Percentiles rank a stretch among this genome's conserved stretches.
phyloP scores from a whole-genome alignment of 2,329 filamentous ascomycete genomes.

The Sclerotinia trifoliorum region DNA sequence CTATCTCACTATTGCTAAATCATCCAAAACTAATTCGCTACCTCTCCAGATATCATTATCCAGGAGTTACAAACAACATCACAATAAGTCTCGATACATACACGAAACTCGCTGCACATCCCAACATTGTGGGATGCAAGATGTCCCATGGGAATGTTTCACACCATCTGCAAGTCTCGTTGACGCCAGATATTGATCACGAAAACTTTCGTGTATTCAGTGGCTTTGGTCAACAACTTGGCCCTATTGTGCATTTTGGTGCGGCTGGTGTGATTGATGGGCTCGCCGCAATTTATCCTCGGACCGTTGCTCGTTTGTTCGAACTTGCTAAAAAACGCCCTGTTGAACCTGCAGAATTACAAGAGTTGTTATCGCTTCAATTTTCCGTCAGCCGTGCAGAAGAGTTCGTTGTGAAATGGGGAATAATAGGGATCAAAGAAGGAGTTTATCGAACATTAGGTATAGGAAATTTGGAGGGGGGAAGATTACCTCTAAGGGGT shows the following conservation, averaged over 20 bases:
- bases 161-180: slow-evolving; percentile 57
- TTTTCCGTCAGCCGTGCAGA: slow-evolving; percentile 59
- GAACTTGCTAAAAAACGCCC: slow-evolving; percentile 45
- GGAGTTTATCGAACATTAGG: slow-evolving; percentile 54
- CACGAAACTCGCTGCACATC: slow-evolving; percentile 54
- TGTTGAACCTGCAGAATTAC: slow-evolving; percentile 43
- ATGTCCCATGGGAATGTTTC: slow-evolving; percentile 65
- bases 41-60: slow-evolving; percentile 49
- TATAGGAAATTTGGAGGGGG: slow-evolving; percentile 56
- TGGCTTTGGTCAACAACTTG: slow-evolving; percentile 33
- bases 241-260: slow-evolving; percentile 16
- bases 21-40: slow-evolving; percentile 3
- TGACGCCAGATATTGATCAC: slow-evolving; percentile 57
- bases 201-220: slow-evolving; percentile 58
- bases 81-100: slow-evolving; percentile 56
- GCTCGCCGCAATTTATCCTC: slow-evolving; percentile 62
- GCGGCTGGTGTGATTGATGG: slow-evolving; percentile 56
- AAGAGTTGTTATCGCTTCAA: slow-evolving; percentile 51
- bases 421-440: slow-evolving; percentile 59
- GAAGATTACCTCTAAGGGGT: slow-evolving; percentile 55
- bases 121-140: slow-evolving; percentile 66
- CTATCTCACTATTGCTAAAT: slow-evolving; percentile 15
- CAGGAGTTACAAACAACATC: slow-evolving; percentile 63
- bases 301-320: slow-evolving; percentile 56
- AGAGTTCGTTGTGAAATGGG: slow-evolving; percentile 57